Conservation (phyloP, 495 filamentous ascomycete genomes). For the Clohesyomyces aquaticus region DNA sequence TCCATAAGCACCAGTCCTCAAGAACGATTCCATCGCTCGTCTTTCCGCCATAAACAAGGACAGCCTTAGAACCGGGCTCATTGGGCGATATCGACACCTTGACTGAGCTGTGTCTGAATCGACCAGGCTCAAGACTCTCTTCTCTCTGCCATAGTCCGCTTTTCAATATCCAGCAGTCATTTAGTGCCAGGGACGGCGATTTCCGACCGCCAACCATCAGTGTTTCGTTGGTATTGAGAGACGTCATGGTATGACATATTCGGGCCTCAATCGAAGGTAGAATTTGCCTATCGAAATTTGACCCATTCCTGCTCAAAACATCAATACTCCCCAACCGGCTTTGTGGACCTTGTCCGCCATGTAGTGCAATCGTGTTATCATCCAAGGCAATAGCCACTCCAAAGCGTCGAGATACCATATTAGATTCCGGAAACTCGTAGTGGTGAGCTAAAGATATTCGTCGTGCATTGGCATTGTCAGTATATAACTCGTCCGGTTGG, state of each 20-base stretch:
- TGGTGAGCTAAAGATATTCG: too few relatives aligned
- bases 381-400: constrained; percentile 52
- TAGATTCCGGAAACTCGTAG: too few relatives aligned
- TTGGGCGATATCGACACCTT: constrained; percentile 47
- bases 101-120: constrained; percentile 75
- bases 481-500: neutral
- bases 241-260: constrained; percentile 81
- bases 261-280: constrained; percentile 17
- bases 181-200: constrained; percentile 67
- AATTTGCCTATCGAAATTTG: constrained; percentile 3
- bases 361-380: constrained; percentile 50
- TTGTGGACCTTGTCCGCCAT: constrained; percentile 54
- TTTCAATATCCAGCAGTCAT: constrained; percentile 73
- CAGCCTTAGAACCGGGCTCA: constrained; percentile 41
- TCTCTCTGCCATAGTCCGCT: constrained; percentile 63
- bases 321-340: constrained; percentile 64
- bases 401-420: constrained; percentile 47
- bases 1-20: constrained; percentile 68
- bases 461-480: neutral
- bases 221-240: constrained; percentile 54
- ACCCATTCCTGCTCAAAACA: constrained; percentile 41
- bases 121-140: constrained; percentile 63
- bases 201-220: constrained; percentile 78
- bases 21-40: constrained; percentile 59
- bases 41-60: constrained; percentile 75